Conservation (phyloP, 768 basidiomycete species). For the Scleroderma citrinum region DNA sequence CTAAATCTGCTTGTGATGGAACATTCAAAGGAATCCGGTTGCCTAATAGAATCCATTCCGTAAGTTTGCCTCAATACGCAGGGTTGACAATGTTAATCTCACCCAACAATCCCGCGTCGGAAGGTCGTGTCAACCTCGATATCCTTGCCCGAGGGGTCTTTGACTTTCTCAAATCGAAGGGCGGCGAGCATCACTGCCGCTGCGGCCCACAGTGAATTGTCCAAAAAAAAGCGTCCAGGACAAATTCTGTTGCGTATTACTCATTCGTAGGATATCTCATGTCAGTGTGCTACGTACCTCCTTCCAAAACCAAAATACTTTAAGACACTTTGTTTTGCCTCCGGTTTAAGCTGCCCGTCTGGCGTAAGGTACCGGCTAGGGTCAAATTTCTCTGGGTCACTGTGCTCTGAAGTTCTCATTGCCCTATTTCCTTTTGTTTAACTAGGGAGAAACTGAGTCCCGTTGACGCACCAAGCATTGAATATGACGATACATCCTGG, state of each 20-base stretch:
- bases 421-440: not conserved
- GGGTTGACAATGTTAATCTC: not conserved
- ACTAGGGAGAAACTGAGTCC: not conserved
- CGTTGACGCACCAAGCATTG: not conserved
- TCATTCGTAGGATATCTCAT: not conserved
- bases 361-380: not conserved
- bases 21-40: not conserved
- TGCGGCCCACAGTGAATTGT: not conserved
- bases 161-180: not conserved
- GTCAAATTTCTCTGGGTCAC: not conserved
- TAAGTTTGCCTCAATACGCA: not conserved
- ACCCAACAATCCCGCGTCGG: not conserved
- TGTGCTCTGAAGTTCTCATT: not conserved
- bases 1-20: not conserved
- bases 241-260: not conserved
- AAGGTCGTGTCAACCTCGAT: not conserved
- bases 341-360: not conserved
- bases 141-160: not conserved
- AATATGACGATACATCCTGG: not conserved
- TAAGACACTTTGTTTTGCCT: not conserved
- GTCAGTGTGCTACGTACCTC: not conserved
- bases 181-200: not conserved
- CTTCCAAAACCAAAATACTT: too few species aligned
- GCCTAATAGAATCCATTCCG: too few species aligned
- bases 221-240: constrained; percentile 1